A percentile compares a stretch with the other conserved stretches of the same genome.
Evolutionary conservation across 805 yeast genomes (phyloP).

Genomic region (Yarrowia sp.): DNA sequence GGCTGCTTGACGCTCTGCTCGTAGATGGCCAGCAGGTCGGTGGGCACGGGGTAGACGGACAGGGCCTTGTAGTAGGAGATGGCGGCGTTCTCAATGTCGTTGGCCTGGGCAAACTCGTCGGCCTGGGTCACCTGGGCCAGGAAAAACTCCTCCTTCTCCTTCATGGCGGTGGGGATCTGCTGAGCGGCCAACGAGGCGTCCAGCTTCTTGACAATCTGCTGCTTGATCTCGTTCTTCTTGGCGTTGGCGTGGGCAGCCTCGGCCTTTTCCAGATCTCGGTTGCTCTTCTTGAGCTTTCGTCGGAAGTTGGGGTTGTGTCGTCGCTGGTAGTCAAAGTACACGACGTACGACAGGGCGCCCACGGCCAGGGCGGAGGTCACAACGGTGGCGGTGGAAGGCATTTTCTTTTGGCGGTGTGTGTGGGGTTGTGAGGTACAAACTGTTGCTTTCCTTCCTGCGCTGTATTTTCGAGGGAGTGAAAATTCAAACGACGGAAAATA

Average conservation of each 20-base stretch:
- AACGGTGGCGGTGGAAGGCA: constrained; percentile 50
- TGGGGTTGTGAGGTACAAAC: background rate
- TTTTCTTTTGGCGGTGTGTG: constrained; percentile 36
- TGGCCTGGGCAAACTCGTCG: constrained; percentile 78
- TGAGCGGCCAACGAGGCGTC: constrained; percentile 67
- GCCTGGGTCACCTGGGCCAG: constrained; percentile 84
- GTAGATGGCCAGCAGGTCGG: constrained; percentile 86
- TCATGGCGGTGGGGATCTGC: constrained; percentile 76
- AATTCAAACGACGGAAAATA: constrained; percentile 16
- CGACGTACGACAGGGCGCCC: constrained; percentile 62
- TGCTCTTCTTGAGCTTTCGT: constrained; percentile 68
- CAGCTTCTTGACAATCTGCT: constrained; percentile 66
- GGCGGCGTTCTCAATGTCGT: constrained; percentile 73
- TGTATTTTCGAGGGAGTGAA: constrained; percentile 23
- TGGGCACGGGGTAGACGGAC: constrained; percentile 92
- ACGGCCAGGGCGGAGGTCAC: constrained; percentile 47
- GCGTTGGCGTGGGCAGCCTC: constrained; percentile 64
- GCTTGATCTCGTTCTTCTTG: constrained; percentile 63
- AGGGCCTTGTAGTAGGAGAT: constrained; percentile 91
- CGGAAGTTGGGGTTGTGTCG: constrained; percentile 85
- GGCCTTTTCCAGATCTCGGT: constrained; percentile 65
- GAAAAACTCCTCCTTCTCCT: constrained; percentile 78
- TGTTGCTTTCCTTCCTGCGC: constrained; percentile 2
- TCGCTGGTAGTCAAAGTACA: constrained; percentile 91
- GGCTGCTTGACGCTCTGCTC: constrained; percentile 86